Conservation (phyloP, 75 land plant genomes). For the Azolla pinnata region DNA sequence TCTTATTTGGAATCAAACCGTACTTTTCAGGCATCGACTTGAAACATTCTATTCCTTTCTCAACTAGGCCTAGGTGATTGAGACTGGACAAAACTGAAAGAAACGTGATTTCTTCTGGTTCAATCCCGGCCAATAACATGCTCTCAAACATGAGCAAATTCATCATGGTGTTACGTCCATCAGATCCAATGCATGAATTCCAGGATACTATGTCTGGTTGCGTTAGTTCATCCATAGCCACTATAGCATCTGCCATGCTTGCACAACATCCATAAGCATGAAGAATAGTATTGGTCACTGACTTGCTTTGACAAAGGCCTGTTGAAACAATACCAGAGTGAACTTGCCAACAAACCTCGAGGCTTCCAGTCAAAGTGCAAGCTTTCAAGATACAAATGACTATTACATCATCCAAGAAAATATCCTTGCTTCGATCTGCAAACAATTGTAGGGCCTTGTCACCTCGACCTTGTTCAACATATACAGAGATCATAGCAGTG, state of each 20-base stretch:
- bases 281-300: not conserved
- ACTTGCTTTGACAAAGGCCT: not conserved
- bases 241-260: conserved; percentile 1
- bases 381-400: not conserved
- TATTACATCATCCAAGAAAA: not conserved
- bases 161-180: no score
- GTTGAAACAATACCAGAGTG: not conserved
- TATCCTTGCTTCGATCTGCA: conserved; percentile 3
- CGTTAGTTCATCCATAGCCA: not conserved
- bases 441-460: not conserved
- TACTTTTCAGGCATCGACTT: not conserved
- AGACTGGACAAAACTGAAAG: not conserved
- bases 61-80: not conserved
- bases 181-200: no score
- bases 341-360: not conserved
- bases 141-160: not conserved
- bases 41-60: not conserved
- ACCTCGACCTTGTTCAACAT: not conserved
- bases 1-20: not conserved
- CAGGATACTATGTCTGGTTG: not conserved
- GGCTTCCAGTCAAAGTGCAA: not conserved
- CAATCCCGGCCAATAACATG: not conserved
- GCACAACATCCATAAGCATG: conserved; percentile 7
- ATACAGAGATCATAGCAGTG: conserved; percentile 6
- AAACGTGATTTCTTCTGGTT: not conserved